These are phyloP conservation scores for Penicillium paneum DNA, from an alignment of 2,329 filamentous ascomycete genomes.

Conservation along the genomic window DNA sequence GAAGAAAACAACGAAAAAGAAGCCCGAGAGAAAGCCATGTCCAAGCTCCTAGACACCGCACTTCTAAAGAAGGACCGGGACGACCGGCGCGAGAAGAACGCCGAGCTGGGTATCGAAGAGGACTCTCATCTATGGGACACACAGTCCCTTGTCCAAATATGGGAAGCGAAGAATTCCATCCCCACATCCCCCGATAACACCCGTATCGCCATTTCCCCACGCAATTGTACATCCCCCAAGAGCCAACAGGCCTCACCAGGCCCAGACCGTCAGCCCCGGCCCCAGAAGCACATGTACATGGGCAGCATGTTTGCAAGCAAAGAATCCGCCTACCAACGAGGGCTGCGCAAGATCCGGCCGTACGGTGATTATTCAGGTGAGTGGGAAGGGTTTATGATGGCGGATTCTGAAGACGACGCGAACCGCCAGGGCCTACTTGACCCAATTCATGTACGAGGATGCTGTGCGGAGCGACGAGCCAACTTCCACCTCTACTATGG, in stretches of 20 bases:
- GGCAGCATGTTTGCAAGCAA: neutral
- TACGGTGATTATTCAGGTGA: neutral
- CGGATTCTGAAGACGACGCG: neutral
- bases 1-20: conserved; percentile 1
- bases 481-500: conserved; percentile 2
- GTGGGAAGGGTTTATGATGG: conserved; percentile 5
- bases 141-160: neutral
- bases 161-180: neutral
- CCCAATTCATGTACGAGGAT: neutral
- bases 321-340: neutral
- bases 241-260: neutral
- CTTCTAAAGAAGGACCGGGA: neutral
- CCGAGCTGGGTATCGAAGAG: conserved; percentile 2
- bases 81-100: neutral
- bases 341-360: neutral
- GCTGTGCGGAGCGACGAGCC: neutral
- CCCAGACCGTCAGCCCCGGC: neutral
- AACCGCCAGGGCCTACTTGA: neutral
- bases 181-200: neutral
- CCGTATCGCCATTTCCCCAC: neutral
- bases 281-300: neutral
- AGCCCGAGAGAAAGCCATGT: neutral
- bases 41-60: neutral
- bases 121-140: conserved; percentile 5
- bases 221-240: neutral